Evolutionary conservation across 768 basidiomycete genomes (phyloP).

Genomic region (Boletus rex-veris): DNA sequence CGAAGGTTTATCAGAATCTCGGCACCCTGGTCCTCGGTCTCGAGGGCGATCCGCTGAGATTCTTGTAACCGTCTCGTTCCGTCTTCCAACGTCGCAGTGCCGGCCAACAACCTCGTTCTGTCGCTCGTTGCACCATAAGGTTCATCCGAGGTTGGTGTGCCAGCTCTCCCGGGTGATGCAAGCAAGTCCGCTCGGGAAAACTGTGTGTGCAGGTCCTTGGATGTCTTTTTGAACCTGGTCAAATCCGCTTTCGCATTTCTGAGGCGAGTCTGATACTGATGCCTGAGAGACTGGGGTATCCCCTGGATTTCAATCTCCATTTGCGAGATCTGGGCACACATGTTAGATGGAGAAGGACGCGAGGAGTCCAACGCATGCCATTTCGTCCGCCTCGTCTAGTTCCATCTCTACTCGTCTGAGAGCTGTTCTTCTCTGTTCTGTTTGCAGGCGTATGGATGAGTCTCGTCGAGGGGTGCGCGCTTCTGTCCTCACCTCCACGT

Average conservation of each 20-base stretch:
- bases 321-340: conserved; percentile 74
- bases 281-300: conserved; percentile 80
- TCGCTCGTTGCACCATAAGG: conserved; percentile 71
- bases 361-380: conserved; percentile 48
- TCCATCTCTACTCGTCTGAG: conserved; percentile 90
- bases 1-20: conserved; percentile 86
- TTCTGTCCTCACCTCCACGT: conserved; percentile 55
- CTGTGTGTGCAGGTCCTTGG: conserved; percentile 68
- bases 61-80: conserved; percentile 84
- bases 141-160: conserved; percentile 62
- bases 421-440: conserved; percentile 79
- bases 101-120: conserved; percentile 74
- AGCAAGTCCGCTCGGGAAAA: conserved; percentile 79
- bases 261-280: conserved; percentile 74
- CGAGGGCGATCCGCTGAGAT: conserved; percentile 87
- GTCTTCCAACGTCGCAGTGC: conserved; percentile 76
- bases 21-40: conserved; percentile 94
- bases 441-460: background rate
- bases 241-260: conserved; percentile 73
- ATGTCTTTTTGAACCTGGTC: conserved; percentile 73
- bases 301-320: conserved; percentile 99
- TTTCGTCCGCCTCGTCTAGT: conserved; percentile 97
- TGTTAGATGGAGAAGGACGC: conserved; percentile 1
- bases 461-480: background rate
- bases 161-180: conserved; percentile 39